Evolutionary conservation across 768 basidiomycete genomes (phyloP), one percentile per base, ranked within the genome.

Genomic region (Hebeloma cylindrosporum): DNA sequence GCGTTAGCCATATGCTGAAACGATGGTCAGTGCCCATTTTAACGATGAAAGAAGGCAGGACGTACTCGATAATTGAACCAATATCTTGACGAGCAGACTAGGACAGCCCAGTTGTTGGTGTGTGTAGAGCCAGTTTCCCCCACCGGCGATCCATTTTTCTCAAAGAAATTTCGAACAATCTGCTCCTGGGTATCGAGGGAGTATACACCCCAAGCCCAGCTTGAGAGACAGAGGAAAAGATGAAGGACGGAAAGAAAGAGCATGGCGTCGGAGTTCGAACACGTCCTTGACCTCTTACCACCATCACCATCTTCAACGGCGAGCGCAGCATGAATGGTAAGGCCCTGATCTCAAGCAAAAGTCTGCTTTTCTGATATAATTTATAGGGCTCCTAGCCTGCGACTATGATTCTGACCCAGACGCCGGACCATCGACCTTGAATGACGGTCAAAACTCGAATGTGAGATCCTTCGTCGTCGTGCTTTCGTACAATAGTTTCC

Each of bases 31-130:
- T 36, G 16, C 23, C 18, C 22, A 18, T n/a, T 14, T 11, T 21
- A n/a, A 27, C 41, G 26, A 42, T 14, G 28, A 25, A 27, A 29
- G 31, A 32, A 0, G 13, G 13, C 5, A 16, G 7, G 11, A 76
- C 85, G 40, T 59, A 96, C 95, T 31, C 95, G 73, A 60, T 99
- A 99, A 62, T 99, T 99, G 75, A 99, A 99, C 94, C 94, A 97
- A 62, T 94, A 95, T 45, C 94, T 64, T 4, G 93, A 96, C 1
- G 96, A 78, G 57, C 89, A 94, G 3, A 98, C 94, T 26, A 98
- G 72, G 4, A 99, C 94, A 1, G 96, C 96, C 96, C 96, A 99
- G 63, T 98, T 98, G 61, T 98, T 99, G 5, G 95, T 96, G 61
- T 96, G 93, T 22, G 62, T 62, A 11, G 73, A 74, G n/a, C 47